Percentiles rank a stretch among this genome's conserved stretches.
Evolutionary conservation across 176 grass and related monocot genomes (phyloP).

Genomic region (Neostapfia colusana): DNA sequence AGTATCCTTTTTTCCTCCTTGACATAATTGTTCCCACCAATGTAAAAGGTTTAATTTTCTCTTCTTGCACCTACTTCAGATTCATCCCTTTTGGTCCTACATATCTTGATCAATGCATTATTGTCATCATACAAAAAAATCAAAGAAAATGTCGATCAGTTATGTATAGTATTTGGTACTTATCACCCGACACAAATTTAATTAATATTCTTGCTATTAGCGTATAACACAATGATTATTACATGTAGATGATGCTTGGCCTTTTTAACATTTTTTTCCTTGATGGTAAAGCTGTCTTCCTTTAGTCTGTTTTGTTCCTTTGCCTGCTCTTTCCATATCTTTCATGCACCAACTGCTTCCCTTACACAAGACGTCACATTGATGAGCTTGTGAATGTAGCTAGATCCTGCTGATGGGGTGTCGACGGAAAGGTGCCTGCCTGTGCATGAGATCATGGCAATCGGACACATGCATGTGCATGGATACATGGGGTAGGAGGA

Average conservation of each 20-base stretch:
- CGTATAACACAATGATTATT: neutral
- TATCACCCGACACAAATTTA: neutral
- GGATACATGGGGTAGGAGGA: slow-evolving; percentile 46
- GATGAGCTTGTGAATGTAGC: slow-evolving; percentile 50
- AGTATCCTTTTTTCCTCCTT: slow-evolving; percentile 28
- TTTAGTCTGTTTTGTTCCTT: slow-evolving; percentile 51
- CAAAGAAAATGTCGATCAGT: slow-evolving; percentile 15
- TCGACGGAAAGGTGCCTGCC: slow-evolving; percentile 39
- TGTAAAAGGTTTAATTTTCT: slow-evolving; percentile 40
- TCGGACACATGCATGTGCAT: slow-evolving; percentile 36
- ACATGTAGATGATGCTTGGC: slow-evolving; percentile 7
- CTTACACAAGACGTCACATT: slow-evolving; percentile 70
- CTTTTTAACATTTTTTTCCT: slow-evolving; percentile 50
- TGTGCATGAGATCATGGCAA: slow-evolving; percentile 28
- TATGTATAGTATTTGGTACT: neutral
- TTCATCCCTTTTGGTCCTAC: slow-evolving; percentile 48
- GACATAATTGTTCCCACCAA: slow-evolving; percentile 39
- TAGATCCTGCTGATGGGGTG: slow-evolving; percentile 23
- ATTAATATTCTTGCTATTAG: neutral
- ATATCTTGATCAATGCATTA: slow-evolving; percentile 34
- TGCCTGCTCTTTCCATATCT: slow-evolving; percentile 52
- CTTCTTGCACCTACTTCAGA: slow-evolving; percentile 22
- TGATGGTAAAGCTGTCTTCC: slow-evolving; percentile 41
- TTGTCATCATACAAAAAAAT: slow-evolving; percentile 51
- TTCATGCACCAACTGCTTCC: slow-evolving; percentile 68